Evolutionary conservation across 495 filamentous ascomycete genomes (phyloP).

Genomic region (Venustampulla echinocandica): DNA sequence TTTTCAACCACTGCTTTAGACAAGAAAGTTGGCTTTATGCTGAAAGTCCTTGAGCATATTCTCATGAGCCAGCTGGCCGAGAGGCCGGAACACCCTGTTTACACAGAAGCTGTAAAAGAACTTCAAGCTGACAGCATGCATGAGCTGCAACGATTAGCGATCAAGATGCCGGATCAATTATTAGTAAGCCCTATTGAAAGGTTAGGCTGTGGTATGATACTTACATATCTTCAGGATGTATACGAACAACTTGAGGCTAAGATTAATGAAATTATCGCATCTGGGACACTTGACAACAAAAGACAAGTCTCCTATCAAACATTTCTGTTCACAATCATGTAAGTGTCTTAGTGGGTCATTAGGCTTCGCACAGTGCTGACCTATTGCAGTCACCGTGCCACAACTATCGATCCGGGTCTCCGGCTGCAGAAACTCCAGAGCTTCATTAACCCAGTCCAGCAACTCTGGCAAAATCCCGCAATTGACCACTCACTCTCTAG

Average conservation of each 20-base stretch:
- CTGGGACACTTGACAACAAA: slow-evolving; percentile 66
- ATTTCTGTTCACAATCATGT: slow-evolving; percentile 83
- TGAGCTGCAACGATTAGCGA: slow-evolving; percentile 80
- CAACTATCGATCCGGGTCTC: slow-evolving; percentile 55
- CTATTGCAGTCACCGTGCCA: slow-evolving; percentile 61
- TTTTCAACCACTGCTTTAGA: slow-evolving; percentile 79
- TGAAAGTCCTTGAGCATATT: slow-evolving; percentile 83
- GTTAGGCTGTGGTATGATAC: too few species aligned
- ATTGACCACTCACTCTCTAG: slow-evolving; percentile 62
- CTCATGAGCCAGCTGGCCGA: slow-evolving; percentile 69
- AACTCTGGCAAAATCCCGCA: slow-evolving; percentile 67
- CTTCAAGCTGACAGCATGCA: slow-evolving; percentile 72
- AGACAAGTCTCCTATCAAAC: slow-evolving; percentile 56
- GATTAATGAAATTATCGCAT: slow-evolving; percentile 69
- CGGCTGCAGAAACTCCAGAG: slow-evolving; percentile 56
- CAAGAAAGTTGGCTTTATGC: slow-evolving; percentile 66
- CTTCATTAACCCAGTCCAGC: slow-evolving; percentile 71
- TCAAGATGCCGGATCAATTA: slow-evolving; percentile 83
- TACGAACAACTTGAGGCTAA: slow-evolving; percentile 80
- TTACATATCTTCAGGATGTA: slow-evolving; percentile 44
- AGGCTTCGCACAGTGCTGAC: slow-evolving; percentile 17
- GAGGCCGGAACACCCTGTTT: slow-evolving; percentile 56
- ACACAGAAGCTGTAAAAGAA: slow-evolving; percentile 86
- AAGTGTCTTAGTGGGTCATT: slow-evolving; percentile 43
- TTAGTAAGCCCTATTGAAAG: slow-evolving; percentile 26